Evolutionary conservation across 176 grass and related monocot genomes (phyloP).

Genomic region (Carex cristatella): DNA sequence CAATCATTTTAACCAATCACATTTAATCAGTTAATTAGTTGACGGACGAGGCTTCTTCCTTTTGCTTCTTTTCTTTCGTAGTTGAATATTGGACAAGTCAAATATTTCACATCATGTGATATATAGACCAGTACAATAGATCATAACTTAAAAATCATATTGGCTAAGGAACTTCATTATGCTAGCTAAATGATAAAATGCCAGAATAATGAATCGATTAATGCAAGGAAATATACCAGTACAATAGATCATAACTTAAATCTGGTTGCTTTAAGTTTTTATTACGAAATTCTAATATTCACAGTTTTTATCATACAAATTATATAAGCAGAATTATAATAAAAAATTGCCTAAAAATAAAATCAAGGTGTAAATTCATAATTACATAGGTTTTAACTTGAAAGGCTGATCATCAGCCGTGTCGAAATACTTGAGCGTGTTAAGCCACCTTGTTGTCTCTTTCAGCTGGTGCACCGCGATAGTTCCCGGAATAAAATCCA

Average conservation of each 20-base stretch:
- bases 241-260: no score
- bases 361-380: no score
- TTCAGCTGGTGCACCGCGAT: constrained; percentile 74
- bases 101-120: not conserved
- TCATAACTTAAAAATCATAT: not conserved
- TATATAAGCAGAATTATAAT: not conserved
- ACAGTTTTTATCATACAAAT: not conserved
- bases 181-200: no score
- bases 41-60: no score
- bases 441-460: constrained; percentile 23
- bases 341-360: not conserved
- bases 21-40: no score
- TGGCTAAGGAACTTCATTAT: no score
- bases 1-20: no score
- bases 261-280: not conserved
- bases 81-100: no score
- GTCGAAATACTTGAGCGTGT: constrained; percentile 31
- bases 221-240: no score
- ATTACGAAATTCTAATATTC: not conserved
- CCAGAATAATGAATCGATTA: no score
- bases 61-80: no score
- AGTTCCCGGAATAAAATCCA: constrained; percentile 57
- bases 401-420: not conserved
- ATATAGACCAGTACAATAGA: not conserved
- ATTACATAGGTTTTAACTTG: no score